Evolutionary conservation across 495 filamentous ascomycete genomes (phyloP), one percentile per base, ranked within the genome.

Genomic region (Xylaria longipes): DNA sequence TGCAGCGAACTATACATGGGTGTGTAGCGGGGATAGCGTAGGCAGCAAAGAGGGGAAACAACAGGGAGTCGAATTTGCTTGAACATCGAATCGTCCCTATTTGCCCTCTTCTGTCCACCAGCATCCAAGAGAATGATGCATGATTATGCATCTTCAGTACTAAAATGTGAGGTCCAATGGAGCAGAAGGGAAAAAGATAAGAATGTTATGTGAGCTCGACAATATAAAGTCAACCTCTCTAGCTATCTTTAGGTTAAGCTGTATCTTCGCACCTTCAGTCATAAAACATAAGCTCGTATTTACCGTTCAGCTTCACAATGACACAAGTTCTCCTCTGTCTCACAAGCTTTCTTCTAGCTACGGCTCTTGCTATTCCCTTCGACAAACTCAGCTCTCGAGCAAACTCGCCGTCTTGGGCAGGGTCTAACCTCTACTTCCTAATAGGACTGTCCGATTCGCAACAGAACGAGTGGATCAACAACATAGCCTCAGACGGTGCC

Each of bases 351-450:
- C 41, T 64, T 37, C 8, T 37, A 20, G 61, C 41, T 64, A n/a
- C 41, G 11, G 27, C 41, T 33, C 25, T 25, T 33, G 61, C 27
- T 33, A 41, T 33, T 45, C 29, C 61, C 6, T 17, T n/a, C 33
- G 25, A 37, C 25, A 60, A 14, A 5, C 56, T 60, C 58, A 62
- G 58, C 37, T 7, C 58, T 43, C 58, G 58, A 65, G 46, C 64
- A 54, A 56, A 67, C 64, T 50, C 64, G 29, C 27, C 45, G 20
- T 67, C 64, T 15, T 67, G 64, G 64, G 48, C 48, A 68, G 75
- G 75, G 22, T 65, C 78, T n/a, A 83, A 79, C 71, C 31, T 71
- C 58, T 82, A 83, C 68, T 82, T 78, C 63, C 71, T 81, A 0
- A 80, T 79, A 46, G 80, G 76, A 2, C 65, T 82, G 15, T 75